phyloP scores from a whole-genome alignment of 768 basidiomycete species.

The Lentinus brumalis region DNA sequence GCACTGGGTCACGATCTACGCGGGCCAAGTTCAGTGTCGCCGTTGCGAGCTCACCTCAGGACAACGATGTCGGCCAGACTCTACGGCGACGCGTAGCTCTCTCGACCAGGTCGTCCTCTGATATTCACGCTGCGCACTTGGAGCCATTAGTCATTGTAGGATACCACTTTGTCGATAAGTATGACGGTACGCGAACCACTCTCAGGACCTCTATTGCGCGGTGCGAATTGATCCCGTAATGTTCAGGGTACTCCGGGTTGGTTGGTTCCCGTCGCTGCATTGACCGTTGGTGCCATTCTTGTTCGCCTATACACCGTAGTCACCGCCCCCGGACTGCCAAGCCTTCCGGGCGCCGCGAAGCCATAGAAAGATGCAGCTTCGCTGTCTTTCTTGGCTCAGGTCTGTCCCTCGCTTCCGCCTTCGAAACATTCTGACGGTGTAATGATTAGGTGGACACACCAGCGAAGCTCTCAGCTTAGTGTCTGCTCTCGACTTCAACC shows the following conservation, averaged over 20 bases:
- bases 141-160: too few species aligned
- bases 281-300: background rate
- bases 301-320: slow-evolving; percentile 4
- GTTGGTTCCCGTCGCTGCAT: background rate
- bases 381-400: slow-evolving; percentile 96
- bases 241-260: background rate
- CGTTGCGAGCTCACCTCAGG: slow-evolving; percentile 6
- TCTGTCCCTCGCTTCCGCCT: slow-evolving; percentile 33
- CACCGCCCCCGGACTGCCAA: slow-evolving; percentile 4
- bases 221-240: background rate
- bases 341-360: slow-evolving; percentile 1
- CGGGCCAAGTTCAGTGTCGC: background rate
- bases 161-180: too few species aligned
- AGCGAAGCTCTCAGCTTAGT: slow-evolving; percentile 78
- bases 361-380: slow-evolving; percentile 44
- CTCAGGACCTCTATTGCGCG: background rate
- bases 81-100: too few species aligned
- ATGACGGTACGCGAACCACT: slow-evolving; percentile 7
- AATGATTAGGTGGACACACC: slow-evolving; percentile 83
- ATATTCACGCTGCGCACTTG: too few species aligned
- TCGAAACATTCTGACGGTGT: background rate
- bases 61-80: background rate
- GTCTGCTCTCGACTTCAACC: slow-evolving; percentile 69
- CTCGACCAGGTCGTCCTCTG: too few species aligned
- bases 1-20: slow-evolving; percentile 1